Conservation (phyloP, 805 yeast species). For the Limtongozyma cylindracea region DNA sequence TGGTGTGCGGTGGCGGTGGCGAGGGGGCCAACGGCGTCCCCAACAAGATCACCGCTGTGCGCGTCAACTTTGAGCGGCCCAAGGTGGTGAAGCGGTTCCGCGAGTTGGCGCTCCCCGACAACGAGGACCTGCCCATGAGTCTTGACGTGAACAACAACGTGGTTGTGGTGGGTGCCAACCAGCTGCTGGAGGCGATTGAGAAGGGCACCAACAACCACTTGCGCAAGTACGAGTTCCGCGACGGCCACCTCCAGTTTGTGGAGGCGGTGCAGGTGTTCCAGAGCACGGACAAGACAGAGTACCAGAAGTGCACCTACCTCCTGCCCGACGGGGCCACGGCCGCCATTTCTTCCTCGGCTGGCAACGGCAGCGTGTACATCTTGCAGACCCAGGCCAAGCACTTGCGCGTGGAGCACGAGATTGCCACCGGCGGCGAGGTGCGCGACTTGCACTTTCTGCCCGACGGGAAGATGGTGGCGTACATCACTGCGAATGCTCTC, state of each 20-base stretch:
- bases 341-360: slow-evolving; percentile 37
- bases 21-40: slow-evolving; percentile 79
- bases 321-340: slow-evolving; percentile 33
- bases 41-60: slow-evolving; percentile 49
- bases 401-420: slow-evolving; percentile 26
- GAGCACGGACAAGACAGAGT: slow-evolving; percentile 22
- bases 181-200: slow-evolving; percentile 25
- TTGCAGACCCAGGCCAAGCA: slow-evolving; percentile 34
- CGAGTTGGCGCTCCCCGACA: slow-evolving; percentile 29
- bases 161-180: slow-evolving; percentile 58
- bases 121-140: slow-evolving; percentile 79
- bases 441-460: slow-evolving; percentile 35
- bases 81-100: slow-evolving; percentile 26
- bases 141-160: slow-evolving; percentile 18
- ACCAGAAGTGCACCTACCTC: slow-evolving; percentile 35
- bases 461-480: slow-evolving; percentile 22
- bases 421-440: no score
- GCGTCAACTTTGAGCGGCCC: slow-evolving; percentile 28
- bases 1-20: slow-evolving; percentile 90
- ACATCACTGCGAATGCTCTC: slow-evolving; percentile 10
- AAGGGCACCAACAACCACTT: slow-evolving; percentile 45
- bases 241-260: slow-evolving; percentile 33
- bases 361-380: slow-evolving; percentile 27
- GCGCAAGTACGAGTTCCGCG: slow-evolving; percentile 29
- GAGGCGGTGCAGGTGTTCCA: slow-evolving; percentile 33